A percentile compares a stretch with the other conserved stretches of the same genome.
Conservation (phyloP, 306 rosid species). For the Potentilla sterilis region DNA sequence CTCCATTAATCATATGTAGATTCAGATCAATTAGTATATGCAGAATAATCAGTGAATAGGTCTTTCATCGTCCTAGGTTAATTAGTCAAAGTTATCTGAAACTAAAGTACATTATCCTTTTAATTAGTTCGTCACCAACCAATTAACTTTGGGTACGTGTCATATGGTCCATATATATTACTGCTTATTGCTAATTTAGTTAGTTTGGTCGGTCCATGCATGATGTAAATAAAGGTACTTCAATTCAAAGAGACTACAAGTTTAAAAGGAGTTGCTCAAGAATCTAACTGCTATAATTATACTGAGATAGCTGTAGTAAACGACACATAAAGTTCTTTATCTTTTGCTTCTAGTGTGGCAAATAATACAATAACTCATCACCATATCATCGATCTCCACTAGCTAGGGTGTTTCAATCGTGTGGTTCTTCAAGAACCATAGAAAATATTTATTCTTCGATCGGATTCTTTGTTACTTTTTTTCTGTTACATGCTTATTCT, state of each 20-base stretch:
- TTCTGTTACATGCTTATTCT: background rate
- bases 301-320: slow-evolving; percentile 18
- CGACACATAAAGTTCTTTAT: slow-evolving; percentile 4
- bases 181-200: background rate
- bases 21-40: background rate
- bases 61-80: background rate
- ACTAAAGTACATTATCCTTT: background rate
- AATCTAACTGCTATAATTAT: background rate
- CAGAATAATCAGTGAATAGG: no score
- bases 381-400: background rate
- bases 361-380: background rate
- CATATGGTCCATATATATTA: background rate
- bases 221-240: background rate
- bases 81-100: background rate
- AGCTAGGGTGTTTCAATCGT: slow-evolving; percentile 29
- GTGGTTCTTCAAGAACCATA: slow-evolving; percentile 18
- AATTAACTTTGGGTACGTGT: background rate
- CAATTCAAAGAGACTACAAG: background rate
- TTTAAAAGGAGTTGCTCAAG: slow-evolving; percentile 7
- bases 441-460: background rate
- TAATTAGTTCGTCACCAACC: background rate
- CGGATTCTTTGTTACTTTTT: background rate
- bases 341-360: background rate
- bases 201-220: slow-evolving; percentile 1
- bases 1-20: background rate